Conservation (phyloP, 2,329 filamentous ascomycete species). For the Fusarium multiceps region DNA sequence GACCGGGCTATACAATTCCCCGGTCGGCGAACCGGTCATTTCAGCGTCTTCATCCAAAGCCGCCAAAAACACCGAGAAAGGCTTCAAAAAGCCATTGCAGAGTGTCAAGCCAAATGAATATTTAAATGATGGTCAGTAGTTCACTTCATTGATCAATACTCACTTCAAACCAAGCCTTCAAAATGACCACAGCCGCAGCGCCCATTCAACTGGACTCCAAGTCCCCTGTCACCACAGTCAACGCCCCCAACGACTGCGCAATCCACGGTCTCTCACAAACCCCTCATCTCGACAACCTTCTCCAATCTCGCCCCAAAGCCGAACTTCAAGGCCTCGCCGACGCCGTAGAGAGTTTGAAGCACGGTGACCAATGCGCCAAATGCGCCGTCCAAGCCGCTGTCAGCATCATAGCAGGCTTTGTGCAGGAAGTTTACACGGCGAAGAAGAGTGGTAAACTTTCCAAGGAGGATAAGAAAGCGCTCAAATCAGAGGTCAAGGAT, state of each 20-base stretch:
- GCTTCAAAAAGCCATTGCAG: background rate
- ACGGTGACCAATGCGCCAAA: conserved; percentile 25
- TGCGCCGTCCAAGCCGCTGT: conserved; percentile 18
- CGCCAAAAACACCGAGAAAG: background rate
- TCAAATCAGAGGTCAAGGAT: conserved; percentile 30
- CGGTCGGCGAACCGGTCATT: conserved; percentile 1
- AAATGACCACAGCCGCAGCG: background rate
- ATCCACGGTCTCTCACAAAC: conserved; percentile 13
- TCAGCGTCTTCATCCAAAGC: background rate
- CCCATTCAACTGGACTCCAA: background rate
- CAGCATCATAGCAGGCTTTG: conserved; percentile 2
- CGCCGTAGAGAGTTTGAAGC: conserved; percentile 1
- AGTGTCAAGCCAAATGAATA: background rate
- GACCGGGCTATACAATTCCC: background rate
- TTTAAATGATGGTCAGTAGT: accelerated
- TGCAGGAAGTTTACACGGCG: conserved; percentile 19
- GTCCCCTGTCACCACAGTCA: background rate
- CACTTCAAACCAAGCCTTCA: background rate
- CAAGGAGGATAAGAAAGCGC: conserved; percentile 31
- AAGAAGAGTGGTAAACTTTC: conserved; percentile 30
- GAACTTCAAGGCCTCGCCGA: conserved; percentile 16
- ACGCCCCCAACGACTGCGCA: conserved; percentile 4
- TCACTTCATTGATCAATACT: too few relatives aligned
- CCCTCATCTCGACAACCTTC: conserved; percentile 24
- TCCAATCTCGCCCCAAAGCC: conserved; percentile 10